Conservation (phyloP, 495 filamentous ascomycete species). For the Podospora pseudocomata region DNA sequence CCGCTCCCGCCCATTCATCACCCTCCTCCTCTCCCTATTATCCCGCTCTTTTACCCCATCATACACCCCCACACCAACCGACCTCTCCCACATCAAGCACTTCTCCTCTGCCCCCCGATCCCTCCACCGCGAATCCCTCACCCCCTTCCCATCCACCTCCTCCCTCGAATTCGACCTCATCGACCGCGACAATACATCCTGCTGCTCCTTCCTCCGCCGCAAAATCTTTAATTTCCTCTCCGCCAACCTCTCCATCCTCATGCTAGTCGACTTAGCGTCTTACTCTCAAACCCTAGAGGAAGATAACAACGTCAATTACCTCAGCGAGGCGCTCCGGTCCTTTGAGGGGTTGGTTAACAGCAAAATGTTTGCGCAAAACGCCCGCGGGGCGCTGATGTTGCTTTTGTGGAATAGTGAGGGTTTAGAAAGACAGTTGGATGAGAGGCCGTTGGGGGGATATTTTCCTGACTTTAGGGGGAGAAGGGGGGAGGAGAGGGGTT, state of each 20-base stretch:
- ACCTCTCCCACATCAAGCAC: not conserved
- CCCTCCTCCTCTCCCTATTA: not conserved
- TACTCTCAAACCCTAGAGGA: not conserved
- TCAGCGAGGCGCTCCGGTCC: not conserved
- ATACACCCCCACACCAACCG: not conserved
- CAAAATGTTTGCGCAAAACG: not conserved
- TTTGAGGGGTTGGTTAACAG: not conserved
- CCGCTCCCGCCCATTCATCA: not conserved
- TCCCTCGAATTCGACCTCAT: not conserved
- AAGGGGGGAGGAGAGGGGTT: not conserved
- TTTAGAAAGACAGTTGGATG: not conserved
- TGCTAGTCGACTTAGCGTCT: not conserved
- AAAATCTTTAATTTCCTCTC: not conserved
- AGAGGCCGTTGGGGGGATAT: not conserved
- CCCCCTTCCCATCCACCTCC: not conserved
- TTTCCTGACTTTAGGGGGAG: not conserved
- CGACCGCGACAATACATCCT: not conserved
- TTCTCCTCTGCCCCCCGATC: not conserved
- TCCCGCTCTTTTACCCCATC: not conserved
- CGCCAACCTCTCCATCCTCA: not conserved
- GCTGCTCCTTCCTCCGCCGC: not conserved
- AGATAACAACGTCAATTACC: not conserved
- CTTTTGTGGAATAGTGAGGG: not conserved
- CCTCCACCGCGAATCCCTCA: not conserved
- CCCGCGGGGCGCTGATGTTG: not conserved